These are phyloP conservation scores for Aspergillus diversus DNA, from an alignment of 495 filamentous ascomycete species.

Conservation along the genomic window DNA sequence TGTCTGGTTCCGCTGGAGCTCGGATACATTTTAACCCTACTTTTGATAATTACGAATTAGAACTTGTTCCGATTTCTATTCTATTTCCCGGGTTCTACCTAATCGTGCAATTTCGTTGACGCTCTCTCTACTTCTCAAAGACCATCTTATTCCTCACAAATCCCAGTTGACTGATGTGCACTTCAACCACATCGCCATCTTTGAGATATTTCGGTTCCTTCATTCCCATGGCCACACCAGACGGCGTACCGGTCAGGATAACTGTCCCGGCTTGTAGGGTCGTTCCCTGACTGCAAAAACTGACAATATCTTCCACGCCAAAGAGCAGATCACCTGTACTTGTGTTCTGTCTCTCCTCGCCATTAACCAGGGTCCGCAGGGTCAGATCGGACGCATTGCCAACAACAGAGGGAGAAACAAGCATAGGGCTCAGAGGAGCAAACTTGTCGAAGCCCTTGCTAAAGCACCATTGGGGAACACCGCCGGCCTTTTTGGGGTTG, in stretches of 20 bases:
- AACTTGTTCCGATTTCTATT: too few species aligned
- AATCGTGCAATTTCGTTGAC: too few species aligned
- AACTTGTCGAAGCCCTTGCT: neutral
- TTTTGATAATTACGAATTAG: too few species aligned
- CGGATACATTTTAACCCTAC: too few species aligned
- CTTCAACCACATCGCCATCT: slow-evolving; percentile 45
- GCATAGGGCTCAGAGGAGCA: neutral
- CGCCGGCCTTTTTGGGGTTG: too few species aligned
- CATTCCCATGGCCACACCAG: slow-evolving; percentile 40
- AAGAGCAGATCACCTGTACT: neutral
- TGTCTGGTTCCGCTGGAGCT: too few species aligned
- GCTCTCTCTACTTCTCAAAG: neutral
- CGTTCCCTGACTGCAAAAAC: slow-evolving; percentile 48
- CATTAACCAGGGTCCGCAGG: neutral
- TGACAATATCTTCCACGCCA: neutral
- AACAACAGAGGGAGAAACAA: neutral
- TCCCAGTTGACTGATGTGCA: slow-evolving; percentile 19
- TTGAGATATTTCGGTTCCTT: slow-evolving; percentile 41
- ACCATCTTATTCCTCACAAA: neutral
- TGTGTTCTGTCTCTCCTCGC: neutral
- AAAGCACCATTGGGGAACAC: neutral
- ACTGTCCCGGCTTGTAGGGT: slow-evolving; percentile 70
- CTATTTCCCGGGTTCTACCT: too few species aligned
- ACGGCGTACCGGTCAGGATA: slow-evolving; percentile 71
- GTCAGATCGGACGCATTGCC: neutral